These are phyloP conservation scores for Puccinia novopanici DNA, from an alignment of 1,284 basidiomycete species.

Conservation along the genomic window DNA sequence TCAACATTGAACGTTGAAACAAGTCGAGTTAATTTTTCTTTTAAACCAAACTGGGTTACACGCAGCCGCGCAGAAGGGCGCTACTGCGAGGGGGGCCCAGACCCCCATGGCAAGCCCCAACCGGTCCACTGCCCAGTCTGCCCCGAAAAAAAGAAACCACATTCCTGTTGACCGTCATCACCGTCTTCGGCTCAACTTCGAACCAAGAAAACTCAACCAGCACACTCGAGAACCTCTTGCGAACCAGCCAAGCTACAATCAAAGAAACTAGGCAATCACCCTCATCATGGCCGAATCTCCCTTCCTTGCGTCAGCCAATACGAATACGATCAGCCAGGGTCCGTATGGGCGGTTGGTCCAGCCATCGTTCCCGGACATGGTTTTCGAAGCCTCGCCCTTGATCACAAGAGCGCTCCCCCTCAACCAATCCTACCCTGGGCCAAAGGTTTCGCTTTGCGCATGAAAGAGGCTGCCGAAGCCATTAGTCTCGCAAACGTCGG, in stretches of 20 bases:
- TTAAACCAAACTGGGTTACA: too few species aligned
- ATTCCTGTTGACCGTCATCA: too few species aligned
- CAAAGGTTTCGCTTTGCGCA: constrained; percentile 35
- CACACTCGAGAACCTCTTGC: neutral
- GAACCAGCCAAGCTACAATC: neutral
- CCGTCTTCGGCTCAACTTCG: too few species aligned
- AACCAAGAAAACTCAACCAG: too few species aligned
- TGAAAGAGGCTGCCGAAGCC: constrained; percentile 41
- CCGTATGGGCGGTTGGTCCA: constrained; percentile 48
- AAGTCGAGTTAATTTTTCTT: too few species aligned
- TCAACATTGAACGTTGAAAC: too few species aligned
- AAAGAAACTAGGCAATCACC: neutral
- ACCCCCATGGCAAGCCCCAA: too few species aligned
- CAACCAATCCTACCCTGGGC: constrained; percentile 25
- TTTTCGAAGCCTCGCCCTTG: constrained; percentile 42
- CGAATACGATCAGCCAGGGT: constrained; percentile 34
- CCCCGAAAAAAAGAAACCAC: too few species aligned
- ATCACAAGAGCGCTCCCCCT: constrained; percentile 35
- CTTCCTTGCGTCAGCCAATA: constrained; percentile 39
- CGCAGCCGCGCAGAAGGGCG: too few species aligned
- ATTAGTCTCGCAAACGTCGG: neutral
- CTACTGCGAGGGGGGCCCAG: too few species aligned
- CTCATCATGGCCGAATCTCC: constrained; percentile 41
- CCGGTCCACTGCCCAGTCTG: too few species aligned
- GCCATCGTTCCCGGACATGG: constrained; percentile 44